phyloP scores from a whole-genome alignment of 352 stramenopile genomes.

The Phytopythium chamaehyphon region DNA sequence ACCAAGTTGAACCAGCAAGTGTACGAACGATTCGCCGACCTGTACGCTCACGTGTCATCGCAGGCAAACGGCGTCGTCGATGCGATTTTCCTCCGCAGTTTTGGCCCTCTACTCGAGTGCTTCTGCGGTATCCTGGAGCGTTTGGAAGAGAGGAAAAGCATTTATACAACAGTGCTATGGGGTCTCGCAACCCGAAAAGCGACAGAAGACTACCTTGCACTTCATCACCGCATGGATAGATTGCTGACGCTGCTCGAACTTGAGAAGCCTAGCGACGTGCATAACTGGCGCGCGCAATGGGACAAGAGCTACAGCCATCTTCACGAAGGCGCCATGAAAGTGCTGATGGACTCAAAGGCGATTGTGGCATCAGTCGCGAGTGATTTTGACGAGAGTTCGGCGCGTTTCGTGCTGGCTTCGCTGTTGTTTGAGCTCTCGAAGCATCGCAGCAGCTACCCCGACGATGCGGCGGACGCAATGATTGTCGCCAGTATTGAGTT shows the following conservation, averaged over 20 bases:
- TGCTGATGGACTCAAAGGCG: constrained; percentile 3
- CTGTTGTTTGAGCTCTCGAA: constrained; percentile 24
- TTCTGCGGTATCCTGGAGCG: constrained; percentile 7
- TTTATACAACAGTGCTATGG: constrained; percentile 1
- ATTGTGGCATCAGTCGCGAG: constrained; percentile 2
- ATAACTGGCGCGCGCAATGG: constrained; percentile 5
- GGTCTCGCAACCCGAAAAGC: constrained; percentile 6
- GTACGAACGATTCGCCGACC: constrained; percentile 4
- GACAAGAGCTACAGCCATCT: constrained; percentile 1
- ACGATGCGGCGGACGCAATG: constrained; percentile 14
- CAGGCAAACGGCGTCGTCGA: constrained; percentile 4
- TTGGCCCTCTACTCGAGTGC: constrained; percentile 7
- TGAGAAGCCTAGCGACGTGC: constrained; percentile 2
- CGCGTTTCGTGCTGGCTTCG: not conserved
- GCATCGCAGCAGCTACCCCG: constrained; percentile 21
- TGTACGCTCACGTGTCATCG: constrained; percentile 5
- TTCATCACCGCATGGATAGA: constrained; percentile 6
- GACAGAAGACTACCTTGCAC: constrained; percentile 7
- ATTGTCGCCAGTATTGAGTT: constrained; percentile 2
- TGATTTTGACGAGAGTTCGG: constrained; percentile 1
- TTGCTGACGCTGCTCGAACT: constrained; percentile 4
- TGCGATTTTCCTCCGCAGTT: constrained; percentile 8
- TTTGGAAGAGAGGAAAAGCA: constrained; percentile 1
- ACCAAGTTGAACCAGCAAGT: constrained; percentile 6
- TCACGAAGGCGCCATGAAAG: not conserved